phyloP scores from a whole-genome alignment of 2,329 filamentous ascomycete genomes.

The Venturia nashicola region DNA sequence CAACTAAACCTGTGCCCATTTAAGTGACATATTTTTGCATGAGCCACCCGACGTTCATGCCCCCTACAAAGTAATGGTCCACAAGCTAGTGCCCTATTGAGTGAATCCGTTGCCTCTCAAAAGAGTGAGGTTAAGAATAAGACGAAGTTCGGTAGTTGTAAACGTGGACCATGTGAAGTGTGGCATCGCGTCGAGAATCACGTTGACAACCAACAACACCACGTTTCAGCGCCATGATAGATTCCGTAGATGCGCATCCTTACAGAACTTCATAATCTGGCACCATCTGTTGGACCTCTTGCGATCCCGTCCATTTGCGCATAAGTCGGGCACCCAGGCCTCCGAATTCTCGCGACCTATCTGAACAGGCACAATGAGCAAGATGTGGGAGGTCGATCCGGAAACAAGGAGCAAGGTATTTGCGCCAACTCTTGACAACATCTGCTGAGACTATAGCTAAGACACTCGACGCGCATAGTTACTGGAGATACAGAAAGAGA shows the following conservation, averaged over 20 bases:
- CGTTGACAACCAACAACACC: background rate
- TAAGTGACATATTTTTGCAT: background rate
- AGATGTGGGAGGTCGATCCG: slow-evolving; percentile 97
- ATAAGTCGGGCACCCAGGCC: background rate
- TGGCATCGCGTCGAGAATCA: background rate
- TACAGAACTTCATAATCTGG: background rate
- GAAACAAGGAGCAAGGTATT: slow-evolving; percentile 88
- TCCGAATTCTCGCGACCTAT: background rate
- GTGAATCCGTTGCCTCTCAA: background rate
- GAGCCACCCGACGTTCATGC: no score
- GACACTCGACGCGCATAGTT: slow-evolving; percentile 43
- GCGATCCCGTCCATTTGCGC: background rate
- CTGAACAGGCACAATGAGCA: background rate
- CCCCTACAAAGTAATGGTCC: no score
- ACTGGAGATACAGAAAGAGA: slow-evolving; percentile 78
- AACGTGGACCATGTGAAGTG: background rate
- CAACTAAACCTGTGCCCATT: background rate
- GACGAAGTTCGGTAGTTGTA: background rate
- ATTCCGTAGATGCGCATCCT: background rate
- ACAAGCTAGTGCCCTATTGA: background rate
- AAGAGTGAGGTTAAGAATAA: background rate
- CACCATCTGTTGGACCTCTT: background rate
- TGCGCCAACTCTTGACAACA: background rate
- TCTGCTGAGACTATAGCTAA: background rate
- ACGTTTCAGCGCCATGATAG: slow-evolving; percentile 1